phyloP scores from a whole-genome alignment of 176 grass and related monocot species.

The Aegilops sharonensis region DNA sequence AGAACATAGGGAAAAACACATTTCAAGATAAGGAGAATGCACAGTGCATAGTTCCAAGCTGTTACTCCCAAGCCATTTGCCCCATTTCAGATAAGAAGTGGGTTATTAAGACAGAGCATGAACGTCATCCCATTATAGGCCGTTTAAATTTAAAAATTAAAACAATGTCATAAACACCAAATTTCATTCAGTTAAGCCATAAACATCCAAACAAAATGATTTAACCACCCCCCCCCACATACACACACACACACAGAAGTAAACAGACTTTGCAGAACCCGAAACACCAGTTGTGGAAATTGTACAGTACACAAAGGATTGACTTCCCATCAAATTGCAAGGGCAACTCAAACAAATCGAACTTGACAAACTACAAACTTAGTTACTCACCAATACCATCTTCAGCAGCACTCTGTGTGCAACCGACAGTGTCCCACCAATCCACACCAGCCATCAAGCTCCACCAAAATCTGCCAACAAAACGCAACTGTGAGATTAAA shows the following conservation, averaged over 20 bases:
- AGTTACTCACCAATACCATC: conserved; percentile 84
- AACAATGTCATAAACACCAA: background rate
- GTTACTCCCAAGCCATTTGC: conserved; percentile 10
- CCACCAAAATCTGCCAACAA: conserved; percentile 92
- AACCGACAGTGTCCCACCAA: conserved; percentile 99
- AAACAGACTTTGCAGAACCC: no score
- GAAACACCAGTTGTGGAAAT: no score
- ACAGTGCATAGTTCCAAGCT: background rate
- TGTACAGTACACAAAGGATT: no score
- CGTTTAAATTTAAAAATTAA: background rate
- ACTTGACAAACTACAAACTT: conserved; percentile 25
- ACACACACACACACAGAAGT: no score
- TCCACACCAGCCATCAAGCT: conserved; percentile 88
- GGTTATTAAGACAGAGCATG: background rate
- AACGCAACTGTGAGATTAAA: background rate
- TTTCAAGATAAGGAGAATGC: conserved; percentile 8
- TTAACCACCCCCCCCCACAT: no score
- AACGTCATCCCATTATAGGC: background rate
- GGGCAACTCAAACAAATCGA: background rate
- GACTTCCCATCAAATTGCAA: conserved; percentile 2
- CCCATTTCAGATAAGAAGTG: background rate
- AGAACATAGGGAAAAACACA: background rate
- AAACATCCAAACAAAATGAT: background rate
- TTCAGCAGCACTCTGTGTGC: conserved; percentile 98
- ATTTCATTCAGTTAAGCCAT: background rate